Evolutionary conservation across 805 yeast species (phyloP).

Genomic region (Metschnikowia dekortorum): DNA sequence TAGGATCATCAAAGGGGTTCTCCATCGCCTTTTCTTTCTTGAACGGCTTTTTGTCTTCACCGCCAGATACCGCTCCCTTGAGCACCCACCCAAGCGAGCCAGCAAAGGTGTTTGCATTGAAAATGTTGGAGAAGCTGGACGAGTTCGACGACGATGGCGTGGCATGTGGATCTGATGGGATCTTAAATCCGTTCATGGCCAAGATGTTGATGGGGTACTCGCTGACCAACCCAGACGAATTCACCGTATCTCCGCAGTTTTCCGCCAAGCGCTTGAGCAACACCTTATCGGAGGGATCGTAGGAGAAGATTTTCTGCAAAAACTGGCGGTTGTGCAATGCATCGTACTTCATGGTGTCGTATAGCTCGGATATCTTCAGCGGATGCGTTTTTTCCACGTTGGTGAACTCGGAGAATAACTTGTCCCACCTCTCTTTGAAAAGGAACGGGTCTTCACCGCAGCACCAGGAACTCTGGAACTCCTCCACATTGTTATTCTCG

Average conservation of each 20-base stretch:
- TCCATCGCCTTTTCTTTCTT: constrained; percentile 16
- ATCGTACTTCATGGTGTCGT: constrained; percentile 98
- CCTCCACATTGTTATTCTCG: constrained; percentile 56
- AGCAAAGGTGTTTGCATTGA: constrained; percentile 36
- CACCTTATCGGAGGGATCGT: constrained; percentile 42
- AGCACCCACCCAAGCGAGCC: constrained; percentile 76
- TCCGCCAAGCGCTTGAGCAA: constrained; percentile 34
- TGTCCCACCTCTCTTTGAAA: constrained; percentile 96
- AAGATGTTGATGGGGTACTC: constrained; percentile 70
- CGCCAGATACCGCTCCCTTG: constrained; percentile 33
- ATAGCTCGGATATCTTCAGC: constrained; percentile 89
- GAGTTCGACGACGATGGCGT: constrained; percentile 19
- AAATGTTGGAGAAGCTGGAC: constrained; percentile 19
- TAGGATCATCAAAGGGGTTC: constrained; percentile 68
- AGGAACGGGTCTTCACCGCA: constrained; percentile 91
- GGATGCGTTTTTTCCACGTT: constrained; percentile 97
- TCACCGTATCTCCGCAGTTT: constrained; percentile 39
- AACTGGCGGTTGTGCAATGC: constrained; percentile 93
- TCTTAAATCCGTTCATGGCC: constrained; percentile 72
- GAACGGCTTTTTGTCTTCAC: constrained; percentile 11
- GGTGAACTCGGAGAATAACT: constrained; percentile 84
- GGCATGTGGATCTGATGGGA: constrained; percentile 37
- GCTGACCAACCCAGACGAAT: constrained; percentile 55
- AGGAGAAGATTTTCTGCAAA: constrained; percentile 75
- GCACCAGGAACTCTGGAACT: constrained; percentile 84